Evolutionary conservation across 1,284 basidiomycete genomes (phyloP), one percentile per base, ranked within the genome.

Genomic region (Anthracocystis panici-leucophaei): DNA sequence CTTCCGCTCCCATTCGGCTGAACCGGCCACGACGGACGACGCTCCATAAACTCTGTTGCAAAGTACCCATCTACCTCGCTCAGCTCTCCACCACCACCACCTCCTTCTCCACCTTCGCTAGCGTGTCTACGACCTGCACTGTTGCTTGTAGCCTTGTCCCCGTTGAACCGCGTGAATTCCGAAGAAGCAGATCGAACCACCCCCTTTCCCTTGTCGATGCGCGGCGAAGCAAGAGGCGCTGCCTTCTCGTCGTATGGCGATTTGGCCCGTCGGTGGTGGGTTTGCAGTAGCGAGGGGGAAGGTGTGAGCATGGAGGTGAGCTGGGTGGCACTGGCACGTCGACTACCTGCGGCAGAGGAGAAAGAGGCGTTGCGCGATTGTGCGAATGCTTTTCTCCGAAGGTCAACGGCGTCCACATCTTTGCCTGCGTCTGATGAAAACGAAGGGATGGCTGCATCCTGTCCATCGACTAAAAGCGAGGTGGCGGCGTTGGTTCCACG

Each of bases 241-340:
- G 74, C 74, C 27, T 76, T 76, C 42, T 63, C 74, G 59, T 76
- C 74, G 48, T 76, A 76, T 20, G 74, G 65, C 46, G 65, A 68
- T 20, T 65, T 68, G 33, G 74, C 69, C 8, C 74, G 49, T 0
- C 72, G 58, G 20, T 54, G 62, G n/a, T 56, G 55, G 20, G 40
- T 44, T 46, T 64, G 65, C 27, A 72, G 41, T 14, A 61, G 58
- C 44, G 65, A 52, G 9, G 65, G 27, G 10, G 62, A 25, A 1
- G 74, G 74, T 3, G 58, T 60, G 1, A 75, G 58, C 72, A 66
- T 55, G 38, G 53, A 31, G 9, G 35, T 20, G 23, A 41, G 44
- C 27, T 46, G 42, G 0, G 25, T 29, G 10, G n/a, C 44, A 46
- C 59, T 57, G n/a, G 58, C 38, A 14, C 58, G 44, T 12, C 60